phyloP scores from a whole-genome alignment of 495 filamentous ascomycete genomes.

The Hypoxylon lenormandii region DNA sequence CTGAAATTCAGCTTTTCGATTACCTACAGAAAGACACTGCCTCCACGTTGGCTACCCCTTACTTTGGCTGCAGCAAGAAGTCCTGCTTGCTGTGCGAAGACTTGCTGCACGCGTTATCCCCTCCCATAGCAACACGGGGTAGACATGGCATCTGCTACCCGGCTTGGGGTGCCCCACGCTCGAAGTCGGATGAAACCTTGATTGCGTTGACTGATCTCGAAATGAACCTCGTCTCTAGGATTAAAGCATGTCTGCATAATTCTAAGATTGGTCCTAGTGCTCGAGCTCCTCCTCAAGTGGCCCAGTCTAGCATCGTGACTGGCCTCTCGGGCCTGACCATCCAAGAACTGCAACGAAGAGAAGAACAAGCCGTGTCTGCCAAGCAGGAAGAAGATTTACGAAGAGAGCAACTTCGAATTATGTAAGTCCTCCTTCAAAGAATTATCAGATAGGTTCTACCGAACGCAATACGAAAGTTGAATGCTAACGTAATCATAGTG shows the following conservation, averaged over 20 bases:
- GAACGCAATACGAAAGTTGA: neutral
- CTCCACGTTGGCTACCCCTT: neutral
- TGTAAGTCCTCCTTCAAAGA: neutral
- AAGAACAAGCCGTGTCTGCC: neutral
- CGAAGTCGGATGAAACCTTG: neutral
- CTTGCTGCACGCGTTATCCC: neutral
- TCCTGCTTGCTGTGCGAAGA: slow-evolving; percentile 12
- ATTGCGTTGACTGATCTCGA: neutral
- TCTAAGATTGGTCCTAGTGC: neutral
- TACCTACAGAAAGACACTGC: neutral
- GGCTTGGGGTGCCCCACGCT: slow-evolving; percentile 1
- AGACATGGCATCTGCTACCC: slow-evolving; percentile 12
- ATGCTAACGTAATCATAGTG: neutral
- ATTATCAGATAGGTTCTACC: neutral
- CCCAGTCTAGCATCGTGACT: neutral
- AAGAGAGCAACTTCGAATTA: neutral
- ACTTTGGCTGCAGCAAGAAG: slow-evolving; percentile 13
- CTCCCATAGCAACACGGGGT: slow-evolving; percentile 1
- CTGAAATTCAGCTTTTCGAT: slow-evolving; percentile 1
- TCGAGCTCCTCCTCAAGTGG: neutral
- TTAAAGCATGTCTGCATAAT: neutral
- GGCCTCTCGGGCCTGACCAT: neutral
- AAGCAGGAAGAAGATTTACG: neutral
- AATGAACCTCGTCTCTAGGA: slow-evolving; percentile 1
- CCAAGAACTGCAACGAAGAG: neutral